phyloP scores from a whole-genome alignment of 2,329 filamentous ascomycete genomes.

The Ascochyta clinopodiicola region DNA sequence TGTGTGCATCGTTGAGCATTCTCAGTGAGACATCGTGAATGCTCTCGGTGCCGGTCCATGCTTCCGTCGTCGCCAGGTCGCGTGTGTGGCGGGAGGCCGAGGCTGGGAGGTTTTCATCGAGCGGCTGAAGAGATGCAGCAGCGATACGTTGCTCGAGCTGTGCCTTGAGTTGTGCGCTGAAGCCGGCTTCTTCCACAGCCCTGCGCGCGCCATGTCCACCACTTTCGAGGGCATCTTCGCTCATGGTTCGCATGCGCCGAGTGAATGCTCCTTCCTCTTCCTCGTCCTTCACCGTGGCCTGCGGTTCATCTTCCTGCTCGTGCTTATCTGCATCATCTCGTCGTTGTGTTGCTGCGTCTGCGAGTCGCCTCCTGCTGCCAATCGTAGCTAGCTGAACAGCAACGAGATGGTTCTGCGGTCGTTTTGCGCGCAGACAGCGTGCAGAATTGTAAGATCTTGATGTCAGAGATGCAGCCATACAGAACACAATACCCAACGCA shows the following conservation, averaged over 20 bases:
- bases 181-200: slow-evolving; percentile 66
- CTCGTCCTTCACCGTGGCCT: slow-evolving; percentile 10
- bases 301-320: not conserved
- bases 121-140: slow-evolving; percentile 62
- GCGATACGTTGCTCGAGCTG: slow-evolving; percentile 66
- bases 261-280: slow-evolving; percentile 62
- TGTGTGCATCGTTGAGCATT: slow-evolving; percentile 72
- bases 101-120: slow-evolving; percentile 60
- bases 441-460: slow-evolving; percentile 42
- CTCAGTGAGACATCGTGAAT: slow-evolving; percentile 78
- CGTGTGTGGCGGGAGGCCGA: slow-evolving; percentile 73
- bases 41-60: slow-evolving; percentile 81
- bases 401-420: slow-evolving; percentile 16
- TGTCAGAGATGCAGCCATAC: slow-evolving; percentile 38
- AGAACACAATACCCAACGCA: slow-evolving; percentile 17
- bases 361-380: slow-evolving; percentile 28
- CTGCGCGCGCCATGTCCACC: slow-evolving; percentile 62
- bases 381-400: slow-evolving; percentile 11
- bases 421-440: slow-evolving; percentile 50
- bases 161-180: slow-evolving; percentile 66
- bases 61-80: slow-evolving; percentile 68
- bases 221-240: slow-evolving; percentile 63
- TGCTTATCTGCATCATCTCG: slow-evolving; percentile 10
- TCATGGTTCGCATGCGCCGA: slow-evolving; percentile 64
- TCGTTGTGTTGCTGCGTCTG: slow-evolving; percentile 27